phyloP scores from a whole-genome alignment of 495 filamentous ascomycete species.

The Oleoguttula mirabilis region DNA sequence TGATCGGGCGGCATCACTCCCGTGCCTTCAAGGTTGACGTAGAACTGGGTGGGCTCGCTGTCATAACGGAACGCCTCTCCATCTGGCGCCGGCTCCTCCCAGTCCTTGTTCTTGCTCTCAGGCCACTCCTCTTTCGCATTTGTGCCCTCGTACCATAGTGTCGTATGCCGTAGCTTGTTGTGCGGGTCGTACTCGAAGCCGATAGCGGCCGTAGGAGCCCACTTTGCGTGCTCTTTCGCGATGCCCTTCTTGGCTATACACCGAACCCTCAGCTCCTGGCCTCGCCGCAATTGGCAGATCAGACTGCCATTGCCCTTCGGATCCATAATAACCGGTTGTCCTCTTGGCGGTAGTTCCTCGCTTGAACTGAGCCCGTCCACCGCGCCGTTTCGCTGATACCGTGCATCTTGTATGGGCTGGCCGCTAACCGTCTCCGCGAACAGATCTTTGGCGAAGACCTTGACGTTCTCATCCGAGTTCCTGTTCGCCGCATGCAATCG shows the following conservation, averaged over 20 bases:
- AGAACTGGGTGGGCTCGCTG: conserved; percentile 71
- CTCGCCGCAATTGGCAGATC: conserved; percentile 77
- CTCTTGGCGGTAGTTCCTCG: conserved; percentile 55
- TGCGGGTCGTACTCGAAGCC: conserved; percentile 97
- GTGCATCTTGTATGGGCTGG: conserved; percentile 54
- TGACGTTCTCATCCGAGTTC: conserved; percentile 41
- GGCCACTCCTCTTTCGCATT: conserved; percentile 83
- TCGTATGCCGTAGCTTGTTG: conserved; percentile 79
- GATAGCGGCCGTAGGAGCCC: conserved; percentile 81
- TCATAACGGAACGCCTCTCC: conserved; percentile 83
- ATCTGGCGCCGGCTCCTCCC: conserved; percentile 73
- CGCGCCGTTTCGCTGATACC: conserved; percentile 67
- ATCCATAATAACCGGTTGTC: conserved; percentile 77
- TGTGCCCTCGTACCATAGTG: conserved; percentile 79
- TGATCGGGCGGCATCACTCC: conserved; percentile 77
- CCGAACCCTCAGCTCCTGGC: conserved; percentile 75
- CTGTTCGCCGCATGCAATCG: conserved; percentile 55
- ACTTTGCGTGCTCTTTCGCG: conserved; percentile 97
- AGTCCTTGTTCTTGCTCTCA: conserved; percentile 58
- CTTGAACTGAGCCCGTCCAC: conserved; percentile 70
- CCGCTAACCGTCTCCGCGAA: conserved; percentile 35
- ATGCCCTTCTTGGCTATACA: conserved; percentile 98
- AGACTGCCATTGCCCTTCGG: conserved; percentile 64
- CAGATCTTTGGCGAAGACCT: conserved; percentile 79
- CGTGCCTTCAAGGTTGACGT: conserved; percentile 82